These are phyloP conservation scores for Patellifolia procumbens DNA, from an alignment of 179 eudicot species.

Conservation along the genomic window DNA sequence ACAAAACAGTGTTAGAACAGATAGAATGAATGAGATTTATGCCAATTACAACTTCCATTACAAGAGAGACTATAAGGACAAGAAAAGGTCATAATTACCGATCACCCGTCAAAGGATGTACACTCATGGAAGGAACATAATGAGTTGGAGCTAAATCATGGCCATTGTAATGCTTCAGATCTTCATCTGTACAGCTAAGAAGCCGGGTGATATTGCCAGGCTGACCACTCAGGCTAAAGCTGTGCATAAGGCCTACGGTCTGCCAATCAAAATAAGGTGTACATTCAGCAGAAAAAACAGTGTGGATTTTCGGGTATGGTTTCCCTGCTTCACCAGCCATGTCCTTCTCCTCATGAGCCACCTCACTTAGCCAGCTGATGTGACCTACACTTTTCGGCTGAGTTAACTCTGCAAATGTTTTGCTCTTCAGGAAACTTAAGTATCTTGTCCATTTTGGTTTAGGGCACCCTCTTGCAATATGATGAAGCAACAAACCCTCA, in stretches of 20 bases:
- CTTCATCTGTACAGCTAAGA: slow-evolving; percentile 94
- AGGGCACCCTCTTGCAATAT: slow-evolving; percentile 72
- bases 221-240: slow-evolving; percentile 81
- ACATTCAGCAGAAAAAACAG: slow-evolving; percentile 89
- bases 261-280: slow-evolving; percentile 92
- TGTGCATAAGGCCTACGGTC: slow-evolving; percentile 82
- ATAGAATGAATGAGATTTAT: neutral
- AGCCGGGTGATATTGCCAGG: slow-evolving; percentile 91
- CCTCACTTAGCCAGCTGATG: slow-evolving; percentile 44
- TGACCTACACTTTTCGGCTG: slow-evolving; percentile 61
- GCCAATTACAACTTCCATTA: neutral
- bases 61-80: neutral
- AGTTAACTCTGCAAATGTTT: slow-evolving; percentile 69
- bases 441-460: slow-evolving; percentile 85
- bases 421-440: slow-evolving; percentile 80
- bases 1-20: neutral
- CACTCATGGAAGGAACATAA: slow-evolving; percentile 89
- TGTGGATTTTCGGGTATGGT: slow-evolving; percentile 69
- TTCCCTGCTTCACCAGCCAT: slow-evolving; percentile 44
- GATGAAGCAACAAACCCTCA: slow-evolving; percentile 77
- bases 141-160: slow-evolving; percentile 91
- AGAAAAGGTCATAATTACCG: slow-evolving; percentile 44
- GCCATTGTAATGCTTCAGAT: slow-evolving; percentile 69
- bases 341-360: slow-evolving; percentile 33
- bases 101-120: slow-evolving; percentile 86